phyloP scores from a whole-genome alignment of 2,329 filamentous ascomycete genomes.

The Aspergillus puulaauensis region DNA sequence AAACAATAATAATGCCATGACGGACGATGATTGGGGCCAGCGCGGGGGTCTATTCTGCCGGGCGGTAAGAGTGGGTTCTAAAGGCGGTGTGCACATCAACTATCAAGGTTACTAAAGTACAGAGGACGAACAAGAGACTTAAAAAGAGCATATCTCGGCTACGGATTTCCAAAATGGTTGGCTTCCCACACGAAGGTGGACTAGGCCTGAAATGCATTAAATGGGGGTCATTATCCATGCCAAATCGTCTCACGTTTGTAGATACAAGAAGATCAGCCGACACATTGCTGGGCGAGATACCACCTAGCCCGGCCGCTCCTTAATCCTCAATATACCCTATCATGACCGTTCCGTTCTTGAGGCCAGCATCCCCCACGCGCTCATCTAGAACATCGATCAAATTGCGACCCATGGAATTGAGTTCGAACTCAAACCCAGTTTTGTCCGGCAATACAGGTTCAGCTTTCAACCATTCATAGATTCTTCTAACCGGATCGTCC shows the following conservation, averaged over 20 bases:
- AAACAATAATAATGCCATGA: constrained; percentile 8
- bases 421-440: constrained; percentile 75
- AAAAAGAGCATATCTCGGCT: not conserved
- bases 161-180: not conserved
- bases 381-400: constrained; percentile 72
- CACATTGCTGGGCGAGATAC: not conserved
- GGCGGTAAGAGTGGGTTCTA: constrained; percentile 17
- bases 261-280: not conserved
- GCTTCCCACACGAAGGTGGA: not conserved
- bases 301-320: not conserved
- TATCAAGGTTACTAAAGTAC: too few species aligned
- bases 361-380: constrained; percentile 74
- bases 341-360: constrained; percentile 95
- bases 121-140: too few species aligned
- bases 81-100: constrained; percentile 13
- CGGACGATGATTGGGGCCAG: constrained; percentile 21
- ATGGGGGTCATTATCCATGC: constrained; percentile 1
- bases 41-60: constrained; percentile 34
- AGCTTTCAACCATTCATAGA: constrained; percentile 97
- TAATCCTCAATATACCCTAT: constrained; percentile 76
- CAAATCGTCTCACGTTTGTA: not conserved
- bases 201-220: not conserved
- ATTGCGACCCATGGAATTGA: constrained; percentile 85
- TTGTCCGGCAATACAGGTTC: constrained; percentile 75
- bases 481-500: constrained; percentile 71